phyloP scores from a whole-genome alignment of 139 green algal genomes.

The Penium margaritaceum region DNA sequence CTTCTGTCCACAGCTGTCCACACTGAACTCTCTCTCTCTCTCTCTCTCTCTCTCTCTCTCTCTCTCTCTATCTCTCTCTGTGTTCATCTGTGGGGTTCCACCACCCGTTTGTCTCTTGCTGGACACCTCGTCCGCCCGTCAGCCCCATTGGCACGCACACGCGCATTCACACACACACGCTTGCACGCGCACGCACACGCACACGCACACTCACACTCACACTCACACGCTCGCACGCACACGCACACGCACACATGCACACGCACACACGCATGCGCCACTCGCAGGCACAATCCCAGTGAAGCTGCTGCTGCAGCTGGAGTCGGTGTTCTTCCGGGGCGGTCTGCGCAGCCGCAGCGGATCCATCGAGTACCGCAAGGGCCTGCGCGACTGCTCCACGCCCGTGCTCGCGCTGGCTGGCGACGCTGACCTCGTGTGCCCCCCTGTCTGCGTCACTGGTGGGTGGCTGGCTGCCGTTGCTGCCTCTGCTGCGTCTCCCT shows the following conservation, averaged over 20 bases:
- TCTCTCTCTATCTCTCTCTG: conserved; percentile 6
- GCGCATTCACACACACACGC: too few relatives aligned
- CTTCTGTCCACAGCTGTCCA: not conserved
- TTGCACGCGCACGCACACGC: too few relatives aligned
- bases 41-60: conserved; percentile 15
- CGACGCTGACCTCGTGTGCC: conserved; percentile 38
- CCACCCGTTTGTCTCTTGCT: too few relatives aligned
- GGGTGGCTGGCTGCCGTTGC: too few relatives aligned
- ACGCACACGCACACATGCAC: too few relatives aligned
- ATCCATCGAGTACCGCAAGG: conserved; percentile 25
- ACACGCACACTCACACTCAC: too few relatives aligned
- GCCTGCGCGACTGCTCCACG: conserved; percentile 2
- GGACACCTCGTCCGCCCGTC: too few relatives aligned
- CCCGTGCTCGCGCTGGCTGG: conserved; percentile 38
- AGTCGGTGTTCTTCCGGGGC: conserved; percentile 20
- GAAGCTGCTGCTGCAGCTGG: conserved; percentile 35
- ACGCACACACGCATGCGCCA: too few relatives aligned
- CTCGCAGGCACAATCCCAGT: conserved; percentile 40
- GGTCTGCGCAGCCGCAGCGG: conserved; percentile 32
- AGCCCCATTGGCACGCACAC: too few relatives aligned
- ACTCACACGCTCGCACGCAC: too few relatives aligned
- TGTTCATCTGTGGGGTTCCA: too few relatives aligned
- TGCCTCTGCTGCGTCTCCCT: too few relatives aligned
- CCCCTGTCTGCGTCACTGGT: conserved; percentile 27
- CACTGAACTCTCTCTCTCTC: conserved; percentile 5